Percentiles rank a stretch among this genome's conserved stretches.
These are phyloP conservation scores for Camptophora hylomeconis DNA, from an alignment of 2,329 filamentous ascomycete genomes.

Conservation along the genomic window DNA sequence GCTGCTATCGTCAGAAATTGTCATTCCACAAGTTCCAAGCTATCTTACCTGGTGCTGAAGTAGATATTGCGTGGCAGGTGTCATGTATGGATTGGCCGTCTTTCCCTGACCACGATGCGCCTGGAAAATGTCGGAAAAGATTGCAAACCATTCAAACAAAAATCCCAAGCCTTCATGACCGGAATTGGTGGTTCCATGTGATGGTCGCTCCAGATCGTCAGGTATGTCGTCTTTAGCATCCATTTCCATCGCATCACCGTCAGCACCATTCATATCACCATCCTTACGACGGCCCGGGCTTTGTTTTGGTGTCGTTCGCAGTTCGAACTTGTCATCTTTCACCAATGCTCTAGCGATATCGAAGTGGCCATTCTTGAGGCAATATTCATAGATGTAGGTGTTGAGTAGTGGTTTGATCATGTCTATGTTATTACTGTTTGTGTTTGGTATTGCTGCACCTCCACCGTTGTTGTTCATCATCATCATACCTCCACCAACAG, in stretches of 20 bases:
- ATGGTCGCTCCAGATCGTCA: slow-evolving; percentile 57
- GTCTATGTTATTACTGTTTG: slow-evolving; percentile 21
- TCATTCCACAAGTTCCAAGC: slow-evolving; percentile 1
- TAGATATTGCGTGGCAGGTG: slow-evolving; percentile 57
- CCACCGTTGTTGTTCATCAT: slow-evolving; percentile 40
- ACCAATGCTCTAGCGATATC: slow-evolving; percentile 65
- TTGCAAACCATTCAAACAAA: slow-evolving; percentile 91
- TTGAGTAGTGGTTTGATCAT: slow-evolving; percentile 36
- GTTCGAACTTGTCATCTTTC: slow-evolving; percentile 45
- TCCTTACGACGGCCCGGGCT: slow-evolving; percentile 56
- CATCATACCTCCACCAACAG: slow-evolving; percentile 38
- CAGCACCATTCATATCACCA: slow-evolving; percentile 58
- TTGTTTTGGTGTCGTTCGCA: slow-evolving; percentile 49
- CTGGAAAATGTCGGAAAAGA: slow-evolving; percentile 93
- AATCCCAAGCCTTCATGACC: slow-evolving; percentile 54
- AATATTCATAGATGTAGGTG: slow-evolving; percentile 60
- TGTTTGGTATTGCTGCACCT: slow-evolving; percentile 29
- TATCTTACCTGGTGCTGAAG: slow-evolving; percentile 63
- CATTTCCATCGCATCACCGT: slow-evolving; percentile 68
- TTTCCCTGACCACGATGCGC: slow-evolving; percentile 62
- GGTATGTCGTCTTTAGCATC: slow-evolving; percentile 70
- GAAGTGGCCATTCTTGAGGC: slow-evolving; percentile 71
- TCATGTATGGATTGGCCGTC: slow-evolving; percentile 32
- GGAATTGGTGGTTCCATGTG: slow-evolving; percentile 53
- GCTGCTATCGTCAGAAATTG: slow-evolving; percentile 10